These are phyloP conservation scores for Simplicillium aogashimaense DNA, from an alignment of 2,329 filamentous ascomycete genomes.

Conservation along the genomic window DNA sequence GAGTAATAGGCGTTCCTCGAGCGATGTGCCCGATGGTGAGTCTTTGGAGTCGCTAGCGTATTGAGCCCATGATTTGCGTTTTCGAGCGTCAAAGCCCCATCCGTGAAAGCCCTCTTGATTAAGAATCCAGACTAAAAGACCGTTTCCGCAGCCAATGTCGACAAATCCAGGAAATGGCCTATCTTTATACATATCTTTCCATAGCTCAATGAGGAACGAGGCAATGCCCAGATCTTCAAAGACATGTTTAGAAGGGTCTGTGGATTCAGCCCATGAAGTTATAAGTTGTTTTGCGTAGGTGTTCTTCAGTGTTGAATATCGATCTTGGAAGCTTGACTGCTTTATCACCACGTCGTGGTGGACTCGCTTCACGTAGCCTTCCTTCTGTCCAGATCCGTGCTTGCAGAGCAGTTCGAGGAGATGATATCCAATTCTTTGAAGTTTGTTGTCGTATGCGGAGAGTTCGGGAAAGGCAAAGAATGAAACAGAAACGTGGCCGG, in stretches of 20 bases:
- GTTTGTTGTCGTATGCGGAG: slow-evolving; percentile 27
- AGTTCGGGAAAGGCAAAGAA: slow-evolving; percentile 40
- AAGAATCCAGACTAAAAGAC: slow-evolving; percentile 77
- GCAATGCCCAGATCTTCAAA: slow-evolving; percentile 91
- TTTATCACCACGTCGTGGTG: slow-evolving; percentile 75
- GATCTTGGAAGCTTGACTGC: slow-evolving; percentile 69
- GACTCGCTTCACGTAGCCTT: slow-evolving; percentile 70
- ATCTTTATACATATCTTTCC: slow-evolving; percentile 67
- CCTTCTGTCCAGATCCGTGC: slow-evolving; percentile 55
- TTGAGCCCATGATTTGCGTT: slow-evolving; percentile 71
- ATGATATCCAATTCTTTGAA: slow-evolving; percentile 58
- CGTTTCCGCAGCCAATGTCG: slow-evolving; percentile 94
- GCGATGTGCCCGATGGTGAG: slow-evolving; percentile 19
- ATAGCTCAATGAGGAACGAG: slow-evolving; percentile 86
- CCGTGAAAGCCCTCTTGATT: slow-evolving; percentile 71
- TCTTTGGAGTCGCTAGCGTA: slow-evolving; percentile 38
- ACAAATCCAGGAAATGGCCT: slow-evolving; percentile 74
- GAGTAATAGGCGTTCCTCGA: slow-evolving; percentile 39
- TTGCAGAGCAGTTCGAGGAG: slow-evolving; percentile 62
- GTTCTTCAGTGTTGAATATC: slow-evolving; percentile 69
- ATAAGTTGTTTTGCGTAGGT: slow-evolving; percentile 67
- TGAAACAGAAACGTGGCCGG: slow-evolving; percentile 48
- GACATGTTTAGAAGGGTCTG: slow-evolving; percentile 83
- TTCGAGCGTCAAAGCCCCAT: slow-evolving; percentile 87
- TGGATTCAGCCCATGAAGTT: slow-evolving; percentile 72